A percentile compares a stretch with the other conserved stretches of the same genome.
Conservation (phyloP, 2,329 filamentous ascomycete genomes). For the Pleoardoris graminearum region DNA sequence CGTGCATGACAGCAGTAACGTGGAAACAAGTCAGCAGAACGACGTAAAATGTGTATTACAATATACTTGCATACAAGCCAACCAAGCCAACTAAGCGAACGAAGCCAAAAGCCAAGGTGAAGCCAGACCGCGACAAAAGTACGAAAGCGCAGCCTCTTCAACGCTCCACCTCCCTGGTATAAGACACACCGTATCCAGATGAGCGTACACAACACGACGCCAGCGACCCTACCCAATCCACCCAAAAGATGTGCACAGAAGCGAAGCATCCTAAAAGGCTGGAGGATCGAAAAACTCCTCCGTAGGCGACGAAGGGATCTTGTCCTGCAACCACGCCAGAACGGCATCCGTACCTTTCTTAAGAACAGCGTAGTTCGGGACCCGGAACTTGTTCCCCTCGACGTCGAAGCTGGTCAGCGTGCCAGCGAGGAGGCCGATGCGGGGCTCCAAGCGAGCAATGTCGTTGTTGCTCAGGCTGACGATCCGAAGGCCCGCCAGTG, state of each 20-base stretch:
- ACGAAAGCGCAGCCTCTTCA: background rate
- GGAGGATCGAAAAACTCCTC: constrained; percentile 30
- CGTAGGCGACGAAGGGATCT: constrained; percentile 59
- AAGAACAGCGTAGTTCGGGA: constrained; percentile 81
- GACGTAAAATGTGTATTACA: too few relatives aligned
- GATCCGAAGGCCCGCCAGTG: constrained; percentile 72
- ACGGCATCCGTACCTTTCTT: constrained; percentile 87
- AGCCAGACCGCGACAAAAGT: background rate
- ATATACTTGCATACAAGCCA: too few relatives aligned
- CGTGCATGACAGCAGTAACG: too few relatives aligned
- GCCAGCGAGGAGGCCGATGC: constrained; percentile 75
- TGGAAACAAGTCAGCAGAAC: too few relatives aligned
- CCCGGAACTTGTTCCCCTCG: constrained; percentile 82
- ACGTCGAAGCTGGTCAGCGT: constrained; percentile 71
- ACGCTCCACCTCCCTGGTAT: background rate
- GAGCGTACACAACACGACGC: background rate
- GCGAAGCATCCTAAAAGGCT: constrained; percentile 3
- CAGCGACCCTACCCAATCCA: background rate
- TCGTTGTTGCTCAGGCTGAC: constrained; percentile 86
- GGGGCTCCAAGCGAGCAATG: constrained; percentile 77
- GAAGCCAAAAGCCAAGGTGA: background rate
- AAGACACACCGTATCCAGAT: background rate
- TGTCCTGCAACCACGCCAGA: constrained; percentile 76
- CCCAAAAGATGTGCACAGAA: constrained; percentile 7
- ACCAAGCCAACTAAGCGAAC: too few relatives aligned